These are phyloP conservation scores for Macadamia tetraphylla DNA, from an alignment of 164 flowering plant species.

Conservation along the genomic window DNA sequence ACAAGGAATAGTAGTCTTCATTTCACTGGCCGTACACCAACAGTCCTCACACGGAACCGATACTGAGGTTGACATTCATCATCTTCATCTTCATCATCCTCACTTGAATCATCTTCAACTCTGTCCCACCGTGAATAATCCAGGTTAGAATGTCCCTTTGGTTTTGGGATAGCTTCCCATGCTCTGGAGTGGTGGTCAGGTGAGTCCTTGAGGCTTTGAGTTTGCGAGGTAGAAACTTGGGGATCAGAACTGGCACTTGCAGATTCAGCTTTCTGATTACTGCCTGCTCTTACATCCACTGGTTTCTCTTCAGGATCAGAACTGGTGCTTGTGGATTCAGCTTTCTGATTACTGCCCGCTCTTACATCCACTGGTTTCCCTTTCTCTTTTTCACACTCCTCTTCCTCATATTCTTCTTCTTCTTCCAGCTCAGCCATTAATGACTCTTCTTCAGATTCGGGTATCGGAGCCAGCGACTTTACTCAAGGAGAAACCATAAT, in stretches of 20 bases:
- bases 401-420: conserved; percentile 16
- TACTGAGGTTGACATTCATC: conserved; percentile 72
- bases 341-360: conserved; percentile 9
- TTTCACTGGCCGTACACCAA: conserved; percentile 67
- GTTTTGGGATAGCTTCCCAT: conserved; percentile 86
- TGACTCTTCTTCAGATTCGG: conserved; percentile 60
- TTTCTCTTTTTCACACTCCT: not conserved
- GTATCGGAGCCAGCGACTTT: conserved; percentile 93
- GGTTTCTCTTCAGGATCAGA: conserved; percentile 16
- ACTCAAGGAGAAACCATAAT: conserved; percentile 32
- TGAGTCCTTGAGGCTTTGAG: conserved; percentile 15
- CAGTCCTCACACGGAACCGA: conserved; percentile 77
- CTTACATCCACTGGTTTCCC: conserved; percentile 8
- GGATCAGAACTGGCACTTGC: conserved; percentile 7
- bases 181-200: conserved; percentile 37
- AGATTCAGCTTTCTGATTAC: conserved; percentile 13
- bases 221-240: conserved; percentile 18
- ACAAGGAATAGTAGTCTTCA: conserved; percentile 19
- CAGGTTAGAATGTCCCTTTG: conserved; percentile 76
- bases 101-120: conserved; percentile 81
- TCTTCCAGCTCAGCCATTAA: conserved; percentile 43
- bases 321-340: conserved; percentile 10
- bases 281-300: conserved; percentile 3
- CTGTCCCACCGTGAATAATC: conserved; percentile 93
- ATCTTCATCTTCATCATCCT: conserved; percentile 63